Evolutionary conservation across 306 rosid species (phyloP).

Genomic region (Begonia fuchsioides): DNA sequence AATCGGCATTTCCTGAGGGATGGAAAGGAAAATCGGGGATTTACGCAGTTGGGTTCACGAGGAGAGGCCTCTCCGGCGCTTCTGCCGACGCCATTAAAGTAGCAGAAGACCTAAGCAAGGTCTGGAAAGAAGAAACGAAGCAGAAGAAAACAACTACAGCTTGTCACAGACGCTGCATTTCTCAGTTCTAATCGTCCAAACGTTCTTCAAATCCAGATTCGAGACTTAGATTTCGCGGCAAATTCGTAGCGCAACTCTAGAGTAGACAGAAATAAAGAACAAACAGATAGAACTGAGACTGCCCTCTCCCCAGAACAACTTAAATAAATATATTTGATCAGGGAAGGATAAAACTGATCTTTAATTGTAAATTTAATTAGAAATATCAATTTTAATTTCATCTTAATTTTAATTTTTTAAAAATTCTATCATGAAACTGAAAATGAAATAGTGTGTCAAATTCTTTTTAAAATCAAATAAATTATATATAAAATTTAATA

Average conservation of each 20-base stretch:
- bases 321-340: too few species aligned
- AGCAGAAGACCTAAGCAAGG: conserved; percentile 55
- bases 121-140: conserved; percentile 62
- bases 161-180: conserved; percentile 73
- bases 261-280: background rate
- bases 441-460: too few species aligned
- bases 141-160: conserved; percentile 39
- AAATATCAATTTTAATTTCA: too few species aligned
- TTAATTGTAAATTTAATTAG: too few species aligned
- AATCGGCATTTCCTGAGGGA: conserved; percentile 54
- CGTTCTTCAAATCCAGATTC: background rate
- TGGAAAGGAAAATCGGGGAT: conserved; percentile 88
- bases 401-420: too few species aligned
- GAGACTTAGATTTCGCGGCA: conserved; percentile 3
- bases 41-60: conserved; percentile 88
- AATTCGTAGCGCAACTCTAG: conserved; percentile 5
- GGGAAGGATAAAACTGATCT: too few species aligned
- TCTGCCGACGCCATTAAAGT: conserved; percentile 68
- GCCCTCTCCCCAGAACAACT: conserved; percentile 1
- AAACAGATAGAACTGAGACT: background rate
- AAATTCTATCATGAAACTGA: too few species aligned
- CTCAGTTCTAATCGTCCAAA: conserved; percentile 36
- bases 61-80: conserved; percentile 82
- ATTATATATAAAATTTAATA: too few species aligned
- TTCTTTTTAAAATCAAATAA: too few species aligned